Evolutionary conservation across 805 yeast genomes (phyloP).

Genomic region (Candida nitratophila): DNA sequence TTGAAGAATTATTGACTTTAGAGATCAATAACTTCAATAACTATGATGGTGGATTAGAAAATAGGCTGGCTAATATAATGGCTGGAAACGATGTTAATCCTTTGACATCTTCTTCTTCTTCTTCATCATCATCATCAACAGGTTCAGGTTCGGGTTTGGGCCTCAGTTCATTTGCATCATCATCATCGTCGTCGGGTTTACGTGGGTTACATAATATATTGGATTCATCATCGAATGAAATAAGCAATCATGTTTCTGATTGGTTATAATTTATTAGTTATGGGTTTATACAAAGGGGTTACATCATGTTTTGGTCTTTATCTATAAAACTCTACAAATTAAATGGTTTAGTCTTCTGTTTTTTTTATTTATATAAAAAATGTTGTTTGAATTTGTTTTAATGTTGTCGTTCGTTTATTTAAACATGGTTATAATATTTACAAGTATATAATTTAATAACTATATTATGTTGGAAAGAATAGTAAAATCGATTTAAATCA

Average conservation of each 20-base stretch:
- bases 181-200: background rate
- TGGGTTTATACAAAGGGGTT: background rate
- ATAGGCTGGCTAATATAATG: background rate
- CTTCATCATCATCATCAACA: background rate
- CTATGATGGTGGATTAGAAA: background rate
- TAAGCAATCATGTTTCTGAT: background rate
- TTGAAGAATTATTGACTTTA: conserved; percentile 14
- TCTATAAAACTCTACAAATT: too few relatives aligned
- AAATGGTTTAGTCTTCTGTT: too few relatives aligned
- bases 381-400: too few relatives aligned
- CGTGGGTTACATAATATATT: background rate
- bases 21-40: background rate
- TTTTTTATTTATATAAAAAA: too few relatives aligned
- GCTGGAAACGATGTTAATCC: conserved; percentile 20
- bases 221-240: background rate
- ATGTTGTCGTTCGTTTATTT: too few relatives aligned
- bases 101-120: conserved; percentile 3
- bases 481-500: background rate
- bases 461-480: background rate
- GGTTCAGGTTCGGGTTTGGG: background rate
- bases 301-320: too few relatives aligned
- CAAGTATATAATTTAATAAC: background rate
- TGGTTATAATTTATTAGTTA: background rate
- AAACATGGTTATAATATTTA: background rate
- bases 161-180: background rate